Base-by-base conservation (phyloP, 73 alveolate species). In the Effrenium voratum region DNA sequence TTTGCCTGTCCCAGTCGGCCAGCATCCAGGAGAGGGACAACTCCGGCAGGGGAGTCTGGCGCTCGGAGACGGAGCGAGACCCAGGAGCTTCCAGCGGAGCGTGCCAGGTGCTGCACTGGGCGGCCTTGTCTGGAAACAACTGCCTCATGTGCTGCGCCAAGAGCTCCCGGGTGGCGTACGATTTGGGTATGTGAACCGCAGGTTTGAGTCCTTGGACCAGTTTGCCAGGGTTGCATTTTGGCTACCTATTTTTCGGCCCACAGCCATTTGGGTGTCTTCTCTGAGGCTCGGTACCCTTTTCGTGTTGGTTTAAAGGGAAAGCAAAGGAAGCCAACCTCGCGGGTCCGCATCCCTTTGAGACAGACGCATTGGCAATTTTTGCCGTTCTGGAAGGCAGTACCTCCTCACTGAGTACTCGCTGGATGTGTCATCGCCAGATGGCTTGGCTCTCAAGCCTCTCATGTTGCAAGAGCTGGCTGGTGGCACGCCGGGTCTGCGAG, bases 1-100 rank as follows among this genome's bases (percentile, higher is more conserved):
- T 72, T 47, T 72, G 82, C 82, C 46, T 72, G 13, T 49, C 70
- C 45, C 80, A 79, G 79, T 47, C 86, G 34, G 97, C 97, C 73
- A 90, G 68, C 97, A 70, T 90, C 76, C 55, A 75, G n/a, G 97
- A 90, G 87, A 90, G 36, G 66, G 97, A 90, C 75, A 68, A 68
- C 59, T 38, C 46, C 28, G 97, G 97, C 1, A 72, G 97, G n/a
- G 87, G 87, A 12, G 88, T 90, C 26, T 41, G 75, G 40, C 8
- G 30, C 75, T 60, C n/a, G n/a, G n/a, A n/a, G n/a, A n/a, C n/a
- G n/a, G n/a, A n/a, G n/a, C n/a, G n/a, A n/a, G n/a, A n/a, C n/a
- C n/a, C n/a, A n/a, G n/a, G n/a, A n/a, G n/a, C n/a, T n/a, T n/a
- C n/a, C n/a, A n/a, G n/a, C n/a, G n/a, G n/a, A n/a, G n/a, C n/a